Evolutionary conservation across 2,329 filamentous ascomycete genomes (phyloP), one percentile per base, ranked within the genome.

Genomic region (Nectriaceae sp.): DNA sequence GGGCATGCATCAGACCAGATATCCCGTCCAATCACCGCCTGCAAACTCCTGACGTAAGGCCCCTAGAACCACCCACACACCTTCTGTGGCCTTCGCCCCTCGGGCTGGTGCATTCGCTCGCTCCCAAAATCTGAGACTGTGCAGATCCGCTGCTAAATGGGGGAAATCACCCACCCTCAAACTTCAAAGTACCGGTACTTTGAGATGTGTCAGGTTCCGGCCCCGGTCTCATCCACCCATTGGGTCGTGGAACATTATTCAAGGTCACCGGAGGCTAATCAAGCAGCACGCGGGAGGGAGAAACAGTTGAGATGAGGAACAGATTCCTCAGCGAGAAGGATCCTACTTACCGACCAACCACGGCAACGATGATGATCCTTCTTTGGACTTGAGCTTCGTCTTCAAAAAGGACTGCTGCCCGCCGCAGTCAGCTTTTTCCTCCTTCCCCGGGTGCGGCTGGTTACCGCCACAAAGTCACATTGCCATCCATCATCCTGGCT

Each of bases 91-190:
- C 55, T 21, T 20, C 21, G 18, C 39, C 13, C 22, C 16, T 62
- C 52, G 59, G 55, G 49, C 52, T 59, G 57, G 57, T 62, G 60
- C 57, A 61, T 59, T 63, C 50, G 55, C 56, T 53, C 54, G 50
- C 52, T 50, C 52, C 55, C 52, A 59, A 58, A 66, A 68, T 68
- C 65, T 68, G 64, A 68, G 63, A 68, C 65, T 20, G 59, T 65
- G 65, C 62, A 68, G 64, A 68, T 68, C 65, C 61, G 55, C 52
- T 59, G 53, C 53, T 57, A 64, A 64, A 65, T 57, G 61, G 61
- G 60, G 50, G 44, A 49, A 41, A 44, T 48, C 47, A 48, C 50
- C 56, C 56, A 57, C 50, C 44, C 19, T 18, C 18, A 21, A 18
- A 8, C 54, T 43, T 53, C 26, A 36, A 59, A 52, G 61, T 62